These are phyloP conservation scores for Meyerozyma guilliermondii DNA, from an alignment of 1,139 yeast genomes.

Conservation along the genomic window DNA sequence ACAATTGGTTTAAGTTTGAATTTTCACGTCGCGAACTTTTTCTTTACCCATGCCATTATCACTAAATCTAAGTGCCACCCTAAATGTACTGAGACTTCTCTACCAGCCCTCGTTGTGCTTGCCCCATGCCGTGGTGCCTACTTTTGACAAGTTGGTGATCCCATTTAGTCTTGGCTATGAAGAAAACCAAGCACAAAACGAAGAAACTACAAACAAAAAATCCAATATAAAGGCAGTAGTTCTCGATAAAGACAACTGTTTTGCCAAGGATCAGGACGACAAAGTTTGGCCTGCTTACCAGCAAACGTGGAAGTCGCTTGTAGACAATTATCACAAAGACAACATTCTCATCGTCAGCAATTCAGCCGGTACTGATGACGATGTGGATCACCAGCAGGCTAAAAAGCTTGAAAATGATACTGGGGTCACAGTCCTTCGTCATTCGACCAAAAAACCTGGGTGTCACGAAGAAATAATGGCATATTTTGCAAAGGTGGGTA, in stretches of 20 bases:
- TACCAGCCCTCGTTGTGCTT: constrained; percentile 63
- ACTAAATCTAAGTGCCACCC: constrained; percentile 69
- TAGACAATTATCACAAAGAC: constrained; percentile 56
- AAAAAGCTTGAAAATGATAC: constrained; percentile 55
- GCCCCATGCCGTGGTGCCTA: constrained; percentile 60
- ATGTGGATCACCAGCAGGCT: constrained; percentile 59
- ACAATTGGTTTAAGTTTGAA: constrained; percentile 1
- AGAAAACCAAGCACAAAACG: constrained; percentile 11
- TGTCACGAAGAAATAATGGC: constrained; percentile 67
- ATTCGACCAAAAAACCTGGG: constrained; percentile 84
- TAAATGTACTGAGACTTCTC: constrained; percentile 58
- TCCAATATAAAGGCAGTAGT: constrained; percentile 67
- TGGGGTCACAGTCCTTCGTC: constrained; percentile 76
- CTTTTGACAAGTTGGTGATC: constrained; percentile 58
- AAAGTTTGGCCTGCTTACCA: constrained; percentile 74
- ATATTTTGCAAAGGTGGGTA: constrained; percentile 46
- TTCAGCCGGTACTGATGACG: constrained; percentile 89
- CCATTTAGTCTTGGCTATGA: constrained; percentile 29
- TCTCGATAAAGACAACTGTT: constrained; percentile 92
- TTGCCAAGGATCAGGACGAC: constrained; percentile 79
- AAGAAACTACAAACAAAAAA: constrained; percentile 4
- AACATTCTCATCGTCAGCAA: constrained; percentile 78
- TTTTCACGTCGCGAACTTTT: background rate
- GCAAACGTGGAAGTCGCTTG: constrained; percentile 55
- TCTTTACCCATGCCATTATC: background rate